Conservation (phyloP, 2,329 filamentous ascomycete genomes). For the Verticillium albo-atrum region DNA sequence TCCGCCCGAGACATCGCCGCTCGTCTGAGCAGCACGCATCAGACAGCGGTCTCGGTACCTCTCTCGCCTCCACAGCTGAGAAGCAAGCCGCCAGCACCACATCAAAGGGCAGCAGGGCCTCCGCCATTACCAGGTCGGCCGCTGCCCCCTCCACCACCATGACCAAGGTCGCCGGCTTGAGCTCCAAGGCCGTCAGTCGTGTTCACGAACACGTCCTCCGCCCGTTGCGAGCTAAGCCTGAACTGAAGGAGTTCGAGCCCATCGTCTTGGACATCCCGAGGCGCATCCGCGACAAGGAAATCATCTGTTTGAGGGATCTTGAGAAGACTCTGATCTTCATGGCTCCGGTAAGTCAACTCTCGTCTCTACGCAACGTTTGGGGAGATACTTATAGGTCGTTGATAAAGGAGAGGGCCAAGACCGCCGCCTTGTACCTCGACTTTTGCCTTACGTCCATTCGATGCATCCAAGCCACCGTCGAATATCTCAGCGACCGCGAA, state of each 20-base stretch:
- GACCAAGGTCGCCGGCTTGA: constrained; percentile 56
- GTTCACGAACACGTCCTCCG: constrained; percentile 76
- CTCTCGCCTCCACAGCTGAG: constrained; percentile 59
- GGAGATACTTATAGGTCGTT: constrained; percentile 66
- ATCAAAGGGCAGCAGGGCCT: constrained; percentile 36
- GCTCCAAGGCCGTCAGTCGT: constrained; percentile 65
- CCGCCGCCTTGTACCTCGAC: constrained; percentile 67
- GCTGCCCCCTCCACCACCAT: constrained; percentile 40
- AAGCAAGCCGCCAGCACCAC: constrained; percentile 38
- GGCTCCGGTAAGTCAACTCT: constrained; percentile 79
- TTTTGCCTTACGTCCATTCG: constrained; percentile 89
- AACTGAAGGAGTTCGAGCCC: constrained; percentile 74
- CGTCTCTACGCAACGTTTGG: constrained; percentile 49
- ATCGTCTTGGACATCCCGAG: constrained; percentile 74
- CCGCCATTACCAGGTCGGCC: constrained; percentile 59
- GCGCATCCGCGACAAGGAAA: constrained; percentile 78
- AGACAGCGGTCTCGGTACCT: constrained; percentile 86
- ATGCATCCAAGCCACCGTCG: constrained; percentile 85
- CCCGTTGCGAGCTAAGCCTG: constrained; percentile 69
- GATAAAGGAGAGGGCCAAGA: constrained; percentile 74
- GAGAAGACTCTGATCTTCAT: constrained; percentile 91
- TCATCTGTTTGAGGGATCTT: constrained; percentile 86
- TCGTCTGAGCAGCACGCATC: constrained; percentile 65
- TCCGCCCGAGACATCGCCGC: constrained; percentile 52
- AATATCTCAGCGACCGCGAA: constrained; percentile 80